phyloP scores from a whole-genome alignment of 441 rosid genomes.

The Gossypium gossypioides region DNA sequence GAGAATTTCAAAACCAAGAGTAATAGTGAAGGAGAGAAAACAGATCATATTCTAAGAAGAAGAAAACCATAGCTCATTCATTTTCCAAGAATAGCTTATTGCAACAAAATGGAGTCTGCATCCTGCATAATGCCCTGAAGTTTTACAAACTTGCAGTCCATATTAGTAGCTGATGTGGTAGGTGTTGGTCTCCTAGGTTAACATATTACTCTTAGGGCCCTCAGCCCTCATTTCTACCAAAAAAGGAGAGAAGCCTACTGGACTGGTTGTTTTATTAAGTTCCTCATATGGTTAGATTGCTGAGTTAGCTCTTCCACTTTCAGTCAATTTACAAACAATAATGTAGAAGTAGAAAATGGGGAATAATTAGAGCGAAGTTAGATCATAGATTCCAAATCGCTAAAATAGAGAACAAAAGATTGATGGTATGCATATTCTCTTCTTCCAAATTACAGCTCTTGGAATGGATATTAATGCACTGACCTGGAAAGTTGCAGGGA shows the following conservation, averaged over 20 bases:
- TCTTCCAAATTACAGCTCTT: background rate
- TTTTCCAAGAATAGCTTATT: background rate
- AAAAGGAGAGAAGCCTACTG: background rate
- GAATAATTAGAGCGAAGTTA: background rate
- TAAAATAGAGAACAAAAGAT: background rate
- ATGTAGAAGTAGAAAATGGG: background rate
- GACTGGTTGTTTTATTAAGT: background rate
- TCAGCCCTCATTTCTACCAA: background rate
- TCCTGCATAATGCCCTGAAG: background rate
- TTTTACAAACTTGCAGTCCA: background rate
- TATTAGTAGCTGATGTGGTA: background rate
- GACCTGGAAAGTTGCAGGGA: constrained; percentile 96
- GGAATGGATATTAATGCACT: constrained; percentile 11
- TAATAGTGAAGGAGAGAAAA: background rate
- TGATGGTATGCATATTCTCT: background rate
- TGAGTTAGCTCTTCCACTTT: background rate
- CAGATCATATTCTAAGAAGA: background rate
- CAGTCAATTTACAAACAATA: background rate
- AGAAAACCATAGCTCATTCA: background rate
- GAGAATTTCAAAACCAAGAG: background rate
- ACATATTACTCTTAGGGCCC: background rate
- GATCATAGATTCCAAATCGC: background rate
- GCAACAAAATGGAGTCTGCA: background rate
- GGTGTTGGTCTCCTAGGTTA: background rate
- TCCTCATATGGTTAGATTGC: background rate